These are phyloP conservation scores for Dactylellina drechsleri DNA, from an alignment of 2,329 filamentous ascomycete genomes.

Conservation along the genomic window DNA sequence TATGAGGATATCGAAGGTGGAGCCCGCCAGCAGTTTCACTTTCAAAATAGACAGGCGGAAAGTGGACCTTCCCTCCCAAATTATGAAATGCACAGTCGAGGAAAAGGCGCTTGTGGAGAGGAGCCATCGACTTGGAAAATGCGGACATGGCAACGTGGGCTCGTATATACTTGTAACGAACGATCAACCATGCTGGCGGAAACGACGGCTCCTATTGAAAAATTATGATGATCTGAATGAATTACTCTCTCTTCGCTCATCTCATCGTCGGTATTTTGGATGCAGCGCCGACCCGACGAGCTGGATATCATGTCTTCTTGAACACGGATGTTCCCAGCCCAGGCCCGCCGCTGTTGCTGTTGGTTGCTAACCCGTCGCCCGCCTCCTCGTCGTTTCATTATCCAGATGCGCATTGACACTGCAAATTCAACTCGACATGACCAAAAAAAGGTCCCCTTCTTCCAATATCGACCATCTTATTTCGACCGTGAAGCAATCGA, in stretches of 20 bases:
- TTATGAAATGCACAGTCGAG: slow-evolving; percentile 9
- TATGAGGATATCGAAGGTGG: slow-evolving; percentile 19
- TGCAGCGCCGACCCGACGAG: slow-evolving; percentile 29
- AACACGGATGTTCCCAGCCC: slow-evolving; percentile 26
- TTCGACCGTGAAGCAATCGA: slow-evolving; percentile 32
- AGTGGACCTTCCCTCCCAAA: slow-evolving; percentile 41
- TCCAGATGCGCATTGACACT: slow-evolving; percentile 11
- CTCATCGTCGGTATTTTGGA: slow-evolving; percentile 38
- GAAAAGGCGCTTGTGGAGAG: slow-evolving; percentile 23
- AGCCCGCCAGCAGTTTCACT: slow-evolving; percentile 47
- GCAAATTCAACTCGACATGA: neutral
- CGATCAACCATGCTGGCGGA: slow-evolving; percentile 41
- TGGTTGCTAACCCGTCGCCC: too few species aligned
- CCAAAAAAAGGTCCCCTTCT: slow-evolving; percentile 20
- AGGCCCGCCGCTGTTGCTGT: too few species aligned
- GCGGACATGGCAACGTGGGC: slow-evolving; percentile 23
- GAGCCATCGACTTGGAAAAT: slow-evolving; percentile 39
- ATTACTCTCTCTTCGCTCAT: slow-evolving; percentile 8
- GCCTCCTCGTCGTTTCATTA: too few species aligned
- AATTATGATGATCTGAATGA: slow-evolving; percentile 19
- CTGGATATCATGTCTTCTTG: slow-evolving; percentile 42
- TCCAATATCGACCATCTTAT: slow-evolving; percentile 18
- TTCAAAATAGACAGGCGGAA: slow-evolving; percentile 52
- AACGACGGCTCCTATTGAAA: slow-evolving; percentile 32
- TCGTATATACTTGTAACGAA: slow-evolving; percentile 22